Evolutionary conservation across 2,329 filamentous ascomycete genomes (phyloP).

Genomic region (Neonectria faginata): DNA sequence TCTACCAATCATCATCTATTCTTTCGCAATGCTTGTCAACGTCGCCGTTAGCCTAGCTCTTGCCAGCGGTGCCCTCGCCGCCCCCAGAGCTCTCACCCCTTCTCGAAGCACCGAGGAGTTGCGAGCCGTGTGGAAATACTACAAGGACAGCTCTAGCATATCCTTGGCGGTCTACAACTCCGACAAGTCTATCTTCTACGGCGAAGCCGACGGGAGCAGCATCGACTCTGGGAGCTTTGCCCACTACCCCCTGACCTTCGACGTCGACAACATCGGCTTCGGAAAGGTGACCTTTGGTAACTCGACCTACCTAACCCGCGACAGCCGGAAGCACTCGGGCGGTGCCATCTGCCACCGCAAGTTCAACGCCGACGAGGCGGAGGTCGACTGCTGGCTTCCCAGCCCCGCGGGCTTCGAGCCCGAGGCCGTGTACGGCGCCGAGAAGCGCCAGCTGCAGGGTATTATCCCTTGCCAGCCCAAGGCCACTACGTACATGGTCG

Average conservation of each 20-base stretch:
- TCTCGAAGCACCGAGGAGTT: constrained; percentile 7
- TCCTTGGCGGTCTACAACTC: constrained; percentile 12
- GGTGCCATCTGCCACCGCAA: constrained; percentile 15
- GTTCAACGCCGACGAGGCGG: constrained; percentile 10
- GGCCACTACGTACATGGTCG: neutral
- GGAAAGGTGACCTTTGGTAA: constrained; percentile 22
- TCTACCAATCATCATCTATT: neutral
- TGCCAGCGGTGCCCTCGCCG: constrained; percentile 10
- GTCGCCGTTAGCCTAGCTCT: constrained; percentile 4
- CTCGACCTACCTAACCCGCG: constrained; percentile 11
- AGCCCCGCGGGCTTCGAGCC: neutral
- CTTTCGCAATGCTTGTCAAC: constrained; percentile 15
- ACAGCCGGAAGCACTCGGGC: constrained; percentile 15
- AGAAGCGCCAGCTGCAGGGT: neutral
- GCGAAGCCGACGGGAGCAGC: constrained; percentile 9
- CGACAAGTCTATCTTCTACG: constrained; percentile 16
- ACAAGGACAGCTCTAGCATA: constrained; percentile 5
- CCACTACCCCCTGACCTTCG: constrained; percentile 14
- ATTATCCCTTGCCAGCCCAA: constrained; percentile 12
- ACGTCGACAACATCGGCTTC: constrained; percentile 11
- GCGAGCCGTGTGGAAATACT: constrained; percentile 13
- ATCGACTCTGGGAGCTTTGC: constrained; percentile 5
- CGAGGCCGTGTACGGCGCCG: neutral
- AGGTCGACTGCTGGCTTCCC: constrained; percentile 18
- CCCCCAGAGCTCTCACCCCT: neutral